These are phyloP conservation scores for Theileria annulata DNA, from an alignment of 169 alveolate species.

Conservation along the genomic window DNA sequence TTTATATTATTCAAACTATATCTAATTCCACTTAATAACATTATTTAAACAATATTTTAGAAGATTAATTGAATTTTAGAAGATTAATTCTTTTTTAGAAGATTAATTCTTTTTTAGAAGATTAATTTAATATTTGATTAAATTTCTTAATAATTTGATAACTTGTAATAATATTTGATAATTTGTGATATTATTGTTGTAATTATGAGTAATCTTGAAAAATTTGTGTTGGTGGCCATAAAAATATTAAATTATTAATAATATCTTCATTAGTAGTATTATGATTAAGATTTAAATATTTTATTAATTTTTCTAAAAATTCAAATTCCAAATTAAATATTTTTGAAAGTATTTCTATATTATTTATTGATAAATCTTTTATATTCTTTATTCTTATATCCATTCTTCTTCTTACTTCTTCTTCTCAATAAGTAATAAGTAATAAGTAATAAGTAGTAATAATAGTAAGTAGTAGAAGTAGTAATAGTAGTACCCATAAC, in stretches of 20 bases:
- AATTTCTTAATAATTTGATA: not conserved
- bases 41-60: too few species aligned
- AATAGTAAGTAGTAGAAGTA: not conserved
- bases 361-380: constrained; percentile 10
- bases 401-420: not conserved
- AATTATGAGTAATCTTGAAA: constrained; percentile 7
- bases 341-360: constrained; percentile 11
- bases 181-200: not conserved
- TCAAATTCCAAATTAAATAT: constrained; percentile 18
- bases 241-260: constrained; percentile 25
- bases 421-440: not conserved
- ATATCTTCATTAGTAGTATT: constrained; percentile 35
- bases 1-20: too few species aligned
- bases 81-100: constrained; percentile 2
- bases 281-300: constrained; percentile 9
- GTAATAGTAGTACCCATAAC: not conserved
- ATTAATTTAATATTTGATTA: too few species aligned
- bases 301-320: constrained; percentile 4
- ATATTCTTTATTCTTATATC: not conserved
- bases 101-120: too few species aligned
- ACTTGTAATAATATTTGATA: too few species aligned
- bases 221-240: constrained; percentile 45
- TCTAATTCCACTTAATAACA: too few species aligned
- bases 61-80: constrained; percentile 52
- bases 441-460: too few species aligned